Evolutionary conservation across 202 grass and related monocot species (phyloP).

Genomic region (Schoenoplectus triqueter): DNA sequence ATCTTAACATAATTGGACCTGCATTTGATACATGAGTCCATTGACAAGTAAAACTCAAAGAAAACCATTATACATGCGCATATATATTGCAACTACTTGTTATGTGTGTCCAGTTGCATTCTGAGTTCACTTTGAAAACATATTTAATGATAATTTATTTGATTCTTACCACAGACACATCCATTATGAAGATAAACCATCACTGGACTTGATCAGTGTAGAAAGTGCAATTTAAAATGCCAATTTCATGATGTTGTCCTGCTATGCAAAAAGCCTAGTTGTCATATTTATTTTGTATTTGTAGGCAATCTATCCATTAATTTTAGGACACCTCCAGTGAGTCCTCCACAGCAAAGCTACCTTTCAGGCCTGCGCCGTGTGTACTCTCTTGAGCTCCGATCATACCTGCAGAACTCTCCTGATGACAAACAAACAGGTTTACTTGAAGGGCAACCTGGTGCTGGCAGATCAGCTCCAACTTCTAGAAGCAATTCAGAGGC

Average conservation of each 20-base stretch:
- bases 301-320: conserved; percentile 74
- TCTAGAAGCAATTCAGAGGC: conserved; percentile 45
- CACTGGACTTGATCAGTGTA: background rate
- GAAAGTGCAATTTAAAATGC: background rate
- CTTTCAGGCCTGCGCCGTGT: conserved; percentile 83
- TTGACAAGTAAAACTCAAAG: conserved; percentile 7
- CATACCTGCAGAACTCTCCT: conserved; percentile 71
- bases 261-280: background rate
- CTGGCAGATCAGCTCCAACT: conserved; percentile 12
- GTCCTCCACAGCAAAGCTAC: conserved; percentile 87
- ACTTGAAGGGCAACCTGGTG: conserved; percentile 68
- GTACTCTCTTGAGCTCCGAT: conserved; percentile 88
- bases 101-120: background rate
- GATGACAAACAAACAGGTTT: conserved; percentile 65
- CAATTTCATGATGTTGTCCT: background rate
- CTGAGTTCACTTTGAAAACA: background rate
- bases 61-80: background rate
- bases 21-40: background rate
- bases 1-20: conserved; percentile 16
- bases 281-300: conserved; percentile 34
- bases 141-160: background rate
- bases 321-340: conserved; percentile 96
- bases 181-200: background rate
- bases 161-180: background rate
- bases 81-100: conserved; percentile 9